Evolutionary conservation across 805 yeast species (phyloP).

Genomic region (Starmera quercuum): DNA sequence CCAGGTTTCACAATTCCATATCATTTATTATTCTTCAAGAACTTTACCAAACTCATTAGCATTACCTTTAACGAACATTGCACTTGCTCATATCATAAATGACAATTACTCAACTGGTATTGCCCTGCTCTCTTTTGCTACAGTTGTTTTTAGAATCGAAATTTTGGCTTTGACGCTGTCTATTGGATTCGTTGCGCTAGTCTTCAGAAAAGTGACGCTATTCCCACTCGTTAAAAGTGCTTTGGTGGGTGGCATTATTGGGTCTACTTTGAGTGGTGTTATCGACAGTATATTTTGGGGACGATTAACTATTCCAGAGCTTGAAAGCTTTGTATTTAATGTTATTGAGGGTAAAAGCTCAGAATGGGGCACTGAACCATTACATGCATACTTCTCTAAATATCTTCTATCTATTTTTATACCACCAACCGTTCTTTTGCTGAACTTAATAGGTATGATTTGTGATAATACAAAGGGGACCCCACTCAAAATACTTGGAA

Average conservation of each 20-base stretch:
- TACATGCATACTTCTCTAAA: slow-evolving; percentile 52
- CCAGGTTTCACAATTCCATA: slow-evolving; percentile 65
- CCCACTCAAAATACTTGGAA: slow-evolving; percentile 35
- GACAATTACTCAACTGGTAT: slow-evolving; percentile 42
- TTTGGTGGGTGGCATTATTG: slow-evolving; percentile 42
- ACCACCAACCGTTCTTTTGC: slow-evolving; percentile 37
- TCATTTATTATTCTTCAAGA: slow-evolving; percentile 73
- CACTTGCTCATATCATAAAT: slow-evolving; percentile 40
- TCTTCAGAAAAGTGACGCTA: slow-evolving; percentile 39
- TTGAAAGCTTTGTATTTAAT: slow-evolving; percentile 66
- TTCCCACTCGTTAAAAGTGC: slow-evolving; percentile 31
- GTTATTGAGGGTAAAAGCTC: slow-evolving; percentile 66
- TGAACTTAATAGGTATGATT: slow-evolving; percentile 29
- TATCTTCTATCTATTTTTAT: slow-evolving; percentile 32
- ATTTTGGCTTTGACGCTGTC: slow-evolving; percentile 47
- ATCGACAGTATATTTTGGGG: slow-evolving; percentile 80
- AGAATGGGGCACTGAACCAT: slow-evolving; percentile 84
- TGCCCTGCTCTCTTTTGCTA: slow-evolving; percentile 48
- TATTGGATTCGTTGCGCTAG: slow-evolving; percentile 36
- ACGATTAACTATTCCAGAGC: slow-evolving; percentile 58
- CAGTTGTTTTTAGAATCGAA: slow-evolving; percentile 69
- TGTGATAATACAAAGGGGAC: slow-evolving; percentile 24
- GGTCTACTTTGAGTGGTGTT: slow-evolving; percentile 36
- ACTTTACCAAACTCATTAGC: slow-evolving; percentile 80
- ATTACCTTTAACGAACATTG: slow-evolving; percentile 60